Percentiles rank a stretch among this genome's conserved stretches.
Conservation (phyloP, 352 stramenopile species). For the Phytophthora citricola region DNA sequence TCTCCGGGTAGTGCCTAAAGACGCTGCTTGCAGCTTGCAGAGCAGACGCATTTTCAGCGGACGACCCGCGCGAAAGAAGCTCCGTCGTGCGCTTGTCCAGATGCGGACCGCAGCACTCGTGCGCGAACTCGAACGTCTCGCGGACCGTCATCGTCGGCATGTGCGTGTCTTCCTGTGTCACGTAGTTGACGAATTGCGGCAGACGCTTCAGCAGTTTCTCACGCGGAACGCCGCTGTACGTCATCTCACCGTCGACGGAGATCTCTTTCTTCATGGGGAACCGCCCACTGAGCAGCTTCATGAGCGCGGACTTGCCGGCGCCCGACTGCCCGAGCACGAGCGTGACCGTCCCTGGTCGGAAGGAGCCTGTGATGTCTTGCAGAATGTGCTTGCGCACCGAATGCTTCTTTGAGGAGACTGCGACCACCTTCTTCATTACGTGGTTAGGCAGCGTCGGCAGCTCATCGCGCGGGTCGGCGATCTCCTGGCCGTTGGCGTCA, state of each 20-base stretch:
- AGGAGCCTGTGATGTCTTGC: constrained; percentile 19
- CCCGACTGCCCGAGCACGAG: constrained; percentile 17
- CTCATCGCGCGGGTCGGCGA: constrained; percentile 13
- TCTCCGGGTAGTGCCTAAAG: constrained; percentile 60
- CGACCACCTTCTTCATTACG: constrained; percentile 45
- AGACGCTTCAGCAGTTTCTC: constrained; percentile 14
- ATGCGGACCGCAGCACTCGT: constrained; percentile 36
- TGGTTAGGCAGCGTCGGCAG: constrained; percentile 58
- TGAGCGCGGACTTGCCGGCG: constrained; percentile 17
- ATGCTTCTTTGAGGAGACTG: constrained; percentile 47
- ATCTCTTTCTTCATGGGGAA: constrained; percentile 23
- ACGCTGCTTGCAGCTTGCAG: constrained; percentile 42
- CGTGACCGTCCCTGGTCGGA: constrained; percentile 17
- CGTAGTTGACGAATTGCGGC: constrained; percentile 27
- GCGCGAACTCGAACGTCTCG: constrained; percentile 19
- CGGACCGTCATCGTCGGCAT: constrained; percentile 19
- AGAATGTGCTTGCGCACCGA: constrained; percentile 25
- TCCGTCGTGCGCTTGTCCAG: constrained; percentile 31
- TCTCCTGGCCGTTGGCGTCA: constrained; percentile 9
- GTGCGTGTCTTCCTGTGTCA: constrained; percentile 19
- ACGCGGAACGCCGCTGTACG: constrained; percentile 12
- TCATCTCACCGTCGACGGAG: constrained; percentile 16
- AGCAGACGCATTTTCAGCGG: constrained; percentile 52
- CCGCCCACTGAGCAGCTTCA: constrained; percentile 21
- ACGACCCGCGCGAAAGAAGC: constrained; percentile 44